Conservation (phyloP, 208 protist genomes). For the Spongospora subterranea region DNA sequence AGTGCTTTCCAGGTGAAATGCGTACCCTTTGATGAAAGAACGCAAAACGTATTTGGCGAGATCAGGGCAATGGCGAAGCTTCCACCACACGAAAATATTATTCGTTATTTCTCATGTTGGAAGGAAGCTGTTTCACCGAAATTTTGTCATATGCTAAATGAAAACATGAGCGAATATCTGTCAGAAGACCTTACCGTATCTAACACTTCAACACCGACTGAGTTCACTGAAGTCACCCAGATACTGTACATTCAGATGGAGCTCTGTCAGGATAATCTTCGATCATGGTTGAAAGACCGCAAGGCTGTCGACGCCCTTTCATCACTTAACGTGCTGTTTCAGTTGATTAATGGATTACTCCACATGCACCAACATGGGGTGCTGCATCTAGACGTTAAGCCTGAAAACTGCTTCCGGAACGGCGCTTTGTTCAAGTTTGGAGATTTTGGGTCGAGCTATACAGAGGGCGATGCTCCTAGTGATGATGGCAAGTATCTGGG, state of each 20-base stretch:
- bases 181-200: neutral
- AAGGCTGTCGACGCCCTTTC: neutral
- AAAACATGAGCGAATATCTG: neutral
- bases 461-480: neutral
- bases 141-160: neutral
- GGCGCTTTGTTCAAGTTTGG: neutral
- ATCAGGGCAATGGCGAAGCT: neutral
- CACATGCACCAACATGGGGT: neutral
- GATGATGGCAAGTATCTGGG: neutral
- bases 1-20: neutral
- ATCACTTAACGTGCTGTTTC: neutral
- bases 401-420: neutral
- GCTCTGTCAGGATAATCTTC: neutral
- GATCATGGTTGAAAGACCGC: neutral
- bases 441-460: conserved; percentile 8
- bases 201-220: neutral
- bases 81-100: conserved; percentile 34
- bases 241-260: conserved; percentile 56
- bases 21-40: neutral
- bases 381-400: conserved; percentile 9
- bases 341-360: neutral
- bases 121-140: neutral
- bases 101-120: conserved; percentile 37
- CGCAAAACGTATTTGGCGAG: neutral
- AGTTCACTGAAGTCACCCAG: neutral